phyloP scores from a whole-genome alignment of 495 filamentous ascomycete genomes.

The Podospora sp. region DNA sequence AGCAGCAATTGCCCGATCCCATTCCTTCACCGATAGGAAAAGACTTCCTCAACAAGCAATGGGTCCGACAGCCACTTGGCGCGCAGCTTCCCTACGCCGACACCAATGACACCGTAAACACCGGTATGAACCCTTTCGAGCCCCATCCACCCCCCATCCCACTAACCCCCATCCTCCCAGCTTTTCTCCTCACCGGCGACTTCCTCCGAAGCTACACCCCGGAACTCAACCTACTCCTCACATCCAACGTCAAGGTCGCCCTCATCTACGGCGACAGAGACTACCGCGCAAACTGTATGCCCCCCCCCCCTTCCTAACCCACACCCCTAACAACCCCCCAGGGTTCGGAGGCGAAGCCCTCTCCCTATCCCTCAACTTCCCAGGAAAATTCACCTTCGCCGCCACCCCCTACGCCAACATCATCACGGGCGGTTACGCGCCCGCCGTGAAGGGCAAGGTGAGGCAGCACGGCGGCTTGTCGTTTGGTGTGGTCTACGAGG shows the following conservation, averaged over 20 bases:
- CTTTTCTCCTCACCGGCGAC: conserved; percentile 7
- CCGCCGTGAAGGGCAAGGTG: conserved; percentile 52
- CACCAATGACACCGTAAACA: background rate
- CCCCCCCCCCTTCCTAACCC: background rate
- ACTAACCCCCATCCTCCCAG: background rate
- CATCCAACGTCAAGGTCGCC: conserved; percentile 61
- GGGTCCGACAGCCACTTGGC: conserved; percentile 7
- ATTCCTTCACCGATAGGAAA: background rate
- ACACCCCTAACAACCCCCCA: background rate
- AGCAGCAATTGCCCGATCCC: conserved; percentile 7
- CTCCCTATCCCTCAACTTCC: conserved; percentile 49
- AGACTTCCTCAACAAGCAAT: conserved; percentile 11
- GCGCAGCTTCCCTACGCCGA: conserved; percentile 10
- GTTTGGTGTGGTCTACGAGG: background rate
- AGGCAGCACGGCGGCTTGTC: conserved; percentile 59
- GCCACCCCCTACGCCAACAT: conserved; percentile 43
- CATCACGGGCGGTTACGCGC: background rate
- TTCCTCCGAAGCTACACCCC: conserved; percentile 33
- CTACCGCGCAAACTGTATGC: conserved; percentile 61
- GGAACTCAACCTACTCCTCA: conserved; percentile 52
- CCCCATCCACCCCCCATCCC: background rate
- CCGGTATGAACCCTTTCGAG: background rate
- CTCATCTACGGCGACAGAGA: conserved; percentile 41
- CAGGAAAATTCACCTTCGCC: conserved; percentile 32
- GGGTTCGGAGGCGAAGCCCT: conserved; percentile 57